A percentile compares a stretch with the other conserved stretches of the same genome.
Conservation (phyloP, 805 yeast genomes). For the Wickerhamiella domercqiae region DNA sequence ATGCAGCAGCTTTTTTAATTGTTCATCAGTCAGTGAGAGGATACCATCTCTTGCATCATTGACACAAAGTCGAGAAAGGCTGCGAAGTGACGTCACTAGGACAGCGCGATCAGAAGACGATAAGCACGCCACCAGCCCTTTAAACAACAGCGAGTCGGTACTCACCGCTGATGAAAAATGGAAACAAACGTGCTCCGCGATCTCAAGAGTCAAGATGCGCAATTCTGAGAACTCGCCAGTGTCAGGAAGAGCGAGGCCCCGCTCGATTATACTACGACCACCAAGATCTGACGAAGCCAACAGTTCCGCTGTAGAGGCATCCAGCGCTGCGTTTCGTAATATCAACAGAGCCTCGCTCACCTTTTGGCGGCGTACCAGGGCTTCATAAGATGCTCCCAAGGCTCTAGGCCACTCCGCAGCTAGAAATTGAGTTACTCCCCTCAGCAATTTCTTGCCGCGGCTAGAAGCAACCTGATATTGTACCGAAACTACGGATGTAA, state of each 20-base stretch:
- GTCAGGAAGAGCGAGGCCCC: conserved; percentile 15
- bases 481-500: no score
- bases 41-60: conserved; percentile 41
- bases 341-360: conserved; percentile 43
- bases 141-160: conserved; percentile 53
- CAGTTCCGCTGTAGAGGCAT: conserved; percentile 64
- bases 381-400: conserved; percentile 7
- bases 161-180: conserved; percentile 65
- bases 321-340: conserved; percentile 71
- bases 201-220: conserved; percentile 43
- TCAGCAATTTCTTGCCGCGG: conserved; percentile 8
- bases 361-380: conserved; percentile 16
- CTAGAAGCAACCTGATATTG: no score
- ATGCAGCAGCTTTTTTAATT: conserved; percentile 41
- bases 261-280: conserved; percentile 25
- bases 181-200: conserved; percentile 71
- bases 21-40: conserved; percentile 30
- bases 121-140: conserved; percentile 35
- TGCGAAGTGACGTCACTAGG: conserved; percentile 53
- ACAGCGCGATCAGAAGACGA: conserved; percentile 46
- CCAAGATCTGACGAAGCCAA: conserved; percentile 23
- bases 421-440: conserved; percentile 6
- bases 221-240: conserved; percentile 15
- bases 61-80: conserved; percentile 65
- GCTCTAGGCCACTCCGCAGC: conserved; percentile 8